Base-by-base conservation (phyloP, 768 basidiomycete genomes). In the Russula earlei region DNA sequence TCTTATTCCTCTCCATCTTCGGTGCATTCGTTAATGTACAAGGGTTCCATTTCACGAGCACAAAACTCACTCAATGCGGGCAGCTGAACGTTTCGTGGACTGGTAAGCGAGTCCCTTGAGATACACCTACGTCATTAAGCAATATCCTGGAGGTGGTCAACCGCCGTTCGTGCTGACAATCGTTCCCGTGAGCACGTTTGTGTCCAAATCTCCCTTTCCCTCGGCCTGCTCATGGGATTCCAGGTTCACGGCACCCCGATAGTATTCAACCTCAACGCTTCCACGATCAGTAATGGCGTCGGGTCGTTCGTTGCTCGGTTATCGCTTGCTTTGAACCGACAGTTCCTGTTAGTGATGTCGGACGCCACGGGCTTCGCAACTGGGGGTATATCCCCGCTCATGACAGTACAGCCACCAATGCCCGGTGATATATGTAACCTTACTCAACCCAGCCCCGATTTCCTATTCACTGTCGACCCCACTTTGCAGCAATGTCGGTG, bases 401-500 rank as follows among this genome's bases (percentile, higher is more conserved):
- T 83, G 38, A 74, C 71, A 36, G 34, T 36, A 14, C 10, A 14
- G 12, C 2, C 34, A 14, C 10, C 34, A 4, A 33, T 4, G 3
- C 10, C 34, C 14, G 15, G 12, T 14, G 15, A 14, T 12, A 36
- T 4, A 1, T 36, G 34, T 14, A 36, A 36, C 15, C 4, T 14
- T 36, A 33, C 31, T 33, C 31, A 7, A 33, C 7, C 11, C 31
- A 6, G 2, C 11, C 31, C 31, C 31, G 31, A 33, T 11, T 33
- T 33, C 2, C 11, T 33, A 7, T 33, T 33, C 11, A 33, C 74
- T 56, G 63, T 81, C n/a, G 74, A 81, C 55, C 62, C 69, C 31
- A 73, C 82, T 31, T 69, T 84, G 41, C 70, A 75, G 57, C 82
- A 87, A 67, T 86, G 85, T 77, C 70, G 75, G 84, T 81, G 62